A percentile compares a stretch with the other conserved stretches of the same genome.
Evolutionary conservation across 164 flowering plant species (phyloP).

Genomic region (Kingdonia uniflora): DNA sequence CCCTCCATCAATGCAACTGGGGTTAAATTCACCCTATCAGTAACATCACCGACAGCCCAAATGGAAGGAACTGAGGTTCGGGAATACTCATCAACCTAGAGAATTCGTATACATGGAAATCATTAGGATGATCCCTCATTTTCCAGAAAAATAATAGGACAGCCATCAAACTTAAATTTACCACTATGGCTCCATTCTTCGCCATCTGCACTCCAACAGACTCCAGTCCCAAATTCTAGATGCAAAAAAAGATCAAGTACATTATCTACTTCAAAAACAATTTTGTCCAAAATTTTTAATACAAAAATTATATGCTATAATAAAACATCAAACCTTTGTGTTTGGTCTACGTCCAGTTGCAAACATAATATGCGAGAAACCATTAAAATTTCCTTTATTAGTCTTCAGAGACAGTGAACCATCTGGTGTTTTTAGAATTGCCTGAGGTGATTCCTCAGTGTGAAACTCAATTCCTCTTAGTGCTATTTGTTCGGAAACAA

Average conservation of each 20-base stretch:
- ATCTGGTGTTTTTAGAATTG: constrained; percentile 58
- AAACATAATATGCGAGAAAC: constrained; percentile 97
- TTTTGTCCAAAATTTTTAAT: neutral
- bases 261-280: neutral
- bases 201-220: constrained; percentile 62
- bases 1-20: constrained; percentile 99
- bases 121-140: no score
- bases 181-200: constrained; percentile 88
- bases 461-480: constrained; percentile 88
- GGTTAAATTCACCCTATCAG: constrained; percentile 86
- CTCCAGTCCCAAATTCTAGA: constrained; percentile 84
- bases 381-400: constrained; percentile 74
- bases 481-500: constrained; percentile 90
- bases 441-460: constrained; percentile 80
- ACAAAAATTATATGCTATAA: neutral
- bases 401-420: constrained; percentile 81
- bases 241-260: constrained; percentile 1
- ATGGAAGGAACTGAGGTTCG: constrained; percentile 86
- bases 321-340: constrained; percentile 56
- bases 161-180: constrained; percentile 10
- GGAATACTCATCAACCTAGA: constrained; percentile 90
- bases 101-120: constrained; percentile 3
- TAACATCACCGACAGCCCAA: constrained; percentile 99
- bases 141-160: neutral
- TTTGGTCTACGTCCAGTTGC: constrained; percentile 96